Evolutionary conservation across 306 rosid species (phyloP), one percentile per base, ranked within the genome.

Genomic region (Dicorynia guianensis): DNA sequence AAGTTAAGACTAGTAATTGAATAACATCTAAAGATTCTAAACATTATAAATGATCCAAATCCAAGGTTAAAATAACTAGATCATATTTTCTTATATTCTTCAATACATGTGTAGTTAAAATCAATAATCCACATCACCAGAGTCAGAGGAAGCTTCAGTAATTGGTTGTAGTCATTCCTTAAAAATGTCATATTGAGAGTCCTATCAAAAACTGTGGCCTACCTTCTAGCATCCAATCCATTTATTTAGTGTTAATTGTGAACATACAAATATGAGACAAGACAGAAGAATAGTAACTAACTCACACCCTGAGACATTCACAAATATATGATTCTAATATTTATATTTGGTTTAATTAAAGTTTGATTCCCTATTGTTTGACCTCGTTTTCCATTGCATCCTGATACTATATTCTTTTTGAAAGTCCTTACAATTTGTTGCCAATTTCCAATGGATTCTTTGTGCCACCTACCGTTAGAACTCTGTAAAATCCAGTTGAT

Each of bases 131-230:
- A 40, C 52, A 5, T 14, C 34, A 11, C 20, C 33, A 48, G 36
- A 71, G 12, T 3, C 44, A 55, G 58, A 57, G 58, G 66, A 11
- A 59, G 59, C 47, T 76, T 39, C 13, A 18, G 60, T 49, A 33
- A 20, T 18, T 61, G 3, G 76, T 55, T 62, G 49, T 54, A 52
- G 10, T 69, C 44, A 75, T 43, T 69, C 14, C 33, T 33, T 48
- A 40, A 20, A 63, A 1, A 15, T 48, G 6, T n/a, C 42, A 47
- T 4, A 25, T 47, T 7, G 40, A 56, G 19, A 66, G 44, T 34
- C 47, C 35, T 48, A 71, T 34, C 59, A 56, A 71, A 58, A 30
- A 57, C 64, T 58, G 42, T 8, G 8, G 30, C 65, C 47, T 67
- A 52, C 34, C 59, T 52, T 11, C 63, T 52, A 67, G 53, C 20